Conservation (phyloP, 495 filamentous ascomycete genomes). For the Podospora australis region DNA sequence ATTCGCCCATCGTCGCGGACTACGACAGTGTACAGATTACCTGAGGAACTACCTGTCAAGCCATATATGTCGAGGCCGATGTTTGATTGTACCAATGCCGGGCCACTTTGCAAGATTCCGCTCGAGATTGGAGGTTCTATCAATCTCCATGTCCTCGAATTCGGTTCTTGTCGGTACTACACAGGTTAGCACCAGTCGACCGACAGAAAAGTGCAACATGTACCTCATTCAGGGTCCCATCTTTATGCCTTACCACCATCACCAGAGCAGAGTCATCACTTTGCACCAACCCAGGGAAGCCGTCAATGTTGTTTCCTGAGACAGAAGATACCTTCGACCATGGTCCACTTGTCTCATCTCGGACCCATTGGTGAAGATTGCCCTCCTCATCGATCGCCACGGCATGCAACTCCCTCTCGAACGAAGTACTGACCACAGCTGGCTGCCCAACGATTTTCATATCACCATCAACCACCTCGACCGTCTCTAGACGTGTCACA, state of each 20-base stretch:
- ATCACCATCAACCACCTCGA: background rate
- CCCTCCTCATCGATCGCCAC: conserved; percentile 2
- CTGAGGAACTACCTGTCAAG: background rate
- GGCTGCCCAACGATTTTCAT: conserved; percentile 11
- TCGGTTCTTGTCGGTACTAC: conserved; percentile 11
- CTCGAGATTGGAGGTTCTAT: conserved; percentile 6
- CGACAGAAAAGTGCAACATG: no score
- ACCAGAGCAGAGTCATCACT: conserved; percentile 10
- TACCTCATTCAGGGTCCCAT: conserved; percentile 18
- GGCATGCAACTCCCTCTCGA: conserved; percentile 17
- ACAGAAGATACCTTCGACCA: conserved; percentile 9
- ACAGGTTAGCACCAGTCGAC: background rate
- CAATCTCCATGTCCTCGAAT: conserved; percentile 8
- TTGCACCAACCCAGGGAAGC: conserved; percentile 15
- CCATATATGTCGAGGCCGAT: conserved; percentile 13
- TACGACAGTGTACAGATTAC: conserved; percentile 17
- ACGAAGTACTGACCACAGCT: conserved; percentile 15
- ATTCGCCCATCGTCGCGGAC: conserved; percentile 10
- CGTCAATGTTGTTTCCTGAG: conserved; percentile 4
- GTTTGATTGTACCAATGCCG: conserved; percentile 17
- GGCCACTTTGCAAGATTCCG: conserved; percentile 14
- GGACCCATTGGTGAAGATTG: conserved; percentile 9
- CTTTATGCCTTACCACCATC: conserved; percentile 13
- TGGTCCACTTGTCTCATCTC: conserved; percentile 2
- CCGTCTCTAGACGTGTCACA: conserved; percentile 11